Conservation (phyloP, 1,284 basidiomycete genomes). For the Sphaerobolus stellatus region DNA sequence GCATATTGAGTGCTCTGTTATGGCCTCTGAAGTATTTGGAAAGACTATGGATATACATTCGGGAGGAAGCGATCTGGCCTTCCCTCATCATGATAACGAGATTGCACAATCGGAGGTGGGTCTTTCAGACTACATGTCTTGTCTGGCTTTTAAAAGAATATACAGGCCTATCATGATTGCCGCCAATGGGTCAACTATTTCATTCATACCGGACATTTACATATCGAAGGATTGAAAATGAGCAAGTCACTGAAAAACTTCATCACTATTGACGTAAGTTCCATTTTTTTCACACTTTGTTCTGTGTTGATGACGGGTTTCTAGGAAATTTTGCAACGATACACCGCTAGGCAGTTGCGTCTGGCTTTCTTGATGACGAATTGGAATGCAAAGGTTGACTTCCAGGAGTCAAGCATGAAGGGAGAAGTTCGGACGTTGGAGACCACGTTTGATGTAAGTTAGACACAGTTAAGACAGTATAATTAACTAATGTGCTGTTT, state of each 20-base stretch:
- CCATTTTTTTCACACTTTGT: constrained; percentile 13
- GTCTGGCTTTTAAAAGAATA: not conserved
- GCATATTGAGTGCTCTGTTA: constrained; percentile 99
- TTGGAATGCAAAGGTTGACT: constrained; percentile 95
- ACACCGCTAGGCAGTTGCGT: constrained; percentile 89
- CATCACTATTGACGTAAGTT: constrained; percentile 92
- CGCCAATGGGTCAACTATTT: constrained; percentile 98
- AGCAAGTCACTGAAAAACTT: constrained; percentile 99
- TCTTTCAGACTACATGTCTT: not conserved
- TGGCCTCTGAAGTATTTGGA: constrained; percentile 93
- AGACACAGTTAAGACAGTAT: not conserved
- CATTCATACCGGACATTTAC: constrained; percentile 96
- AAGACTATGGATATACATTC: constrained; percentile 97
- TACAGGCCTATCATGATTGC: constrained; percentile 91
- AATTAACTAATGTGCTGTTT: not conserved
- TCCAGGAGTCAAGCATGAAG: constrained; percentile 87
- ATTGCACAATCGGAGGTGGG: constrained; percentile 93
- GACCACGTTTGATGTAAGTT: constrained; percentile 79
- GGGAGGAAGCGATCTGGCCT: constrained; percentile 94
- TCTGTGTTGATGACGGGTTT: constrained; percentile 12
- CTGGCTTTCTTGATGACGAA: constrained; percentile 89
- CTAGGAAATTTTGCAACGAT: constrained; percentile 87
- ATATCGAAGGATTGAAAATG: constrained; percentile 99
- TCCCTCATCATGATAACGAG: constrained; percentile 99
- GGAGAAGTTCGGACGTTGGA: constrained; percentile 90